A percentile compares a stretch with the other conserved stretches of the same genome.
phyloP scores from a whole-genome alignment of 179 eudicot genomes.

The Heliamphora pulchella region DNA sequence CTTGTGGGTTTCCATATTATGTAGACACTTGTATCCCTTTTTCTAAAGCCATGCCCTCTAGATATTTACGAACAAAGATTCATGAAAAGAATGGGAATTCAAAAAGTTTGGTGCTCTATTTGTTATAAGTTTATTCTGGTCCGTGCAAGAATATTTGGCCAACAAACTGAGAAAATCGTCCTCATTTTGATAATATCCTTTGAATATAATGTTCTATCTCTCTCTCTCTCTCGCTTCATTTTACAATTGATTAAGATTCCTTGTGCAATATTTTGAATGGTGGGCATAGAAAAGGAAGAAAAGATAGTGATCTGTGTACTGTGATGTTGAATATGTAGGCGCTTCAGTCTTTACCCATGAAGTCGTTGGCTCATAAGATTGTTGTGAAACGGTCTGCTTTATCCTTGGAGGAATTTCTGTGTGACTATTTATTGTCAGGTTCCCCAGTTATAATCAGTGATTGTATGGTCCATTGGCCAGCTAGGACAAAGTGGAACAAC shows the following conservation, averaged over 20 bases:
- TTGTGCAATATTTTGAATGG: neutral
- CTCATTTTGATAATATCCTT: neutral
- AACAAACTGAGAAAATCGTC: neutral
- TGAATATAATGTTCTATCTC: constrained; percentile 2
- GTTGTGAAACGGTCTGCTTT: constrained; percentile 46
- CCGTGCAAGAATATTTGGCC: neutral
- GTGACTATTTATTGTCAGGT: constrained; percentile 61
- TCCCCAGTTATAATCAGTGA: constrained; percentile 81
- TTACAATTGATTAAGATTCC: neutral
- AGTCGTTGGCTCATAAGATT: constrained; percentile 60
- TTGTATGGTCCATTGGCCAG: constrained; percentile 92
- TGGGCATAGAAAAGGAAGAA: neutral
- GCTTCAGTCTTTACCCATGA: constrained; percentile 47
- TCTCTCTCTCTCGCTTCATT: neutral
- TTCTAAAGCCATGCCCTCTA: neutral
- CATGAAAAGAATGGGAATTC: neutral
- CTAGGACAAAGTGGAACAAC: constrained; percentile 73
- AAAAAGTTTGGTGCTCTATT: neutral
- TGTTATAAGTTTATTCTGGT: neutral
- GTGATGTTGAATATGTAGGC: constrained; percentile 38
- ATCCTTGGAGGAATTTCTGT: constrained; percentile 80
- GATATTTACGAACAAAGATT: neutral
- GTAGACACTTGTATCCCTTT: neutral
- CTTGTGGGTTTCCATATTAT: neutral
- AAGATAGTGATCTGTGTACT: neutral